These are phyloP conservation scores for Boletus sp. DNA, from an alignment of 768 basidiomycete species.

Conservation along the genomic window DNA sequence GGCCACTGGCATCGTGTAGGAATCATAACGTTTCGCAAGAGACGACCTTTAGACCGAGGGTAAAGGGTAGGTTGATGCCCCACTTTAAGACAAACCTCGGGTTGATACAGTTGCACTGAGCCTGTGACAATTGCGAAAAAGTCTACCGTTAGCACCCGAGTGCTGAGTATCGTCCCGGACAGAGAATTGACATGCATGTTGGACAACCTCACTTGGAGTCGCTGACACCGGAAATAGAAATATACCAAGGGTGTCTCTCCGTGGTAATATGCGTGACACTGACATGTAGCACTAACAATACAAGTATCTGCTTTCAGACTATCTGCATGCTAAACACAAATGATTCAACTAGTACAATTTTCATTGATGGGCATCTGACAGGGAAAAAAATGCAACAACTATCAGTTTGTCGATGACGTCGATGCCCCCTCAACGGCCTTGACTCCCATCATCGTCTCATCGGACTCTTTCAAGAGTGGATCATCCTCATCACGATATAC, in stretches of 20 bases:
- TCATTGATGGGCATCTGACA: no score
- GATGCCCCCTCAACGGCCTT: no score
- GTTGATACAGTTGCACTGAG: constrained; percentile 82
- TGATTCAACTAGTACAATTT: no score
- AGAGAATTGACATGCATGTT: background rate
- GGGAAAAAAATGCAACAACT: no score
- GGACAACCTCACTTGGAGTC: background rate
- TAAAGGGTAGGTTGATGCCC: constrained; percentile 85
- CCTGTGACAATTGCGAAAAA: constrained; percentile 81
- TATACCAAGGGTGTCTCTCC: background rate
- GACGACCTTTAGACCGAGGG: constrained; percentile 68
- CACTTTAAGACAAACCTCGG: constrained; percentile 93
- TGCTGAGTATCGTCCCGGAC: background rate
- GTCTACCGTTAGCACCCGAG: constrained; percentile 51
- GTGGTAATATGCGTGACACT: no score
- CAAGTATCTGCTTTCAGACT: no score
- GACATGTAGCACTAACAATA: no score
- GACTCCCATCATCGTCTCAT: no score
- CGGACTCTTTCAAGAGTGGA: no score
- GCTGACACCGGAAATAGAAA: background rate
- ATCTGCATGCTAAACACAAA: no score
- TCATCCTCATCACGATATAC: background rate
- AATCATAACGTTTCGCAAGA: constrained; percentile 76
- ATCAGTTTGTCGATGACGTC: no score
- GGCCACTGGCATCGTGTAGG: constrained; percentile 83